Evolutionary conservation across 441 rosid genomes (phyloP).

Genomic region (Cnidoscolus chayamansa): DNA sequence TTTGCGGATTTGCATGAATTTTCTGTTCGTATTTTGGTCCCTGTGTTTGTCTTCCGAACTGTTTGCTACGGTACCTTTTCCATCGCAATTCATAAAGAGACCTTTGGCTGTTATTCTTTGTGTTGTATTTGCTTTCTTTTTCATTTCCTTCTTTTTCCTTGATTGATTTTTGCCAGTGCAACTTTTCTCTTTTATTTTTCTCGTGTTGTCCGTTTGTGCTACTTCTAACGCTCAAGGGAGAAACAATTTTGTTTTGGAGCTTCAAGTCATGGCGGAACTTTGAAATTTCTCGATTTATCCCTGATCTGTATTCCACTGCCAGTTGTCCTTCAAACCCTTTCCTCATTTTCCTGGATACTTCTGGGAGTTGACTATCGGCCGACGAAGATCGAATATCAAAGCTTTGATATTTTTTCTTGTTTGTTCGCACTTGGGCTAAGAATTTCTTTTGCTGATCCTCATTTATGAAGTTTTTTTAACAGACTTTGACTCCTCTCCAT

Average conservation of each 20-base stretch:
- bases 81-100: background rate
- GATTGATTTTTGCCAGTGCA: background rate
- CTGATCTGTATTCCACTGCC: background rate
- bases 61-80: background rate
- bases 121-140: too few species aligned
- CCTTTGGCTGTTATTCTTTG: background rate
- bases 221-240: too few species aligned
- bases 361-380: slow-evolving; percentile 22
- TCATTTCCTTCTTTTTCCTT: background rate
- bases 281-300: background rate
- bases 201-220: background rate
- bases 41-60: background rate
- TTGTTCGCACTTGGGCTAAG: background rate
- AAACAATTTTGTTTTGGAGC: background rate
- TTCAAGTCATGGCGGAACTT: too few species aligned
- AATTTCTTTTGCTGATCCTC: background rate
- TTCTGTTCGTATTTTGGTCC: background rate
- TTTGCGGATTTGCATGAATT: background rate
- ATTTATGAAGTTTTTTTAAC: background rate
- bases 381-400: slow-evolving; percentile 4
- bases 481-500: background rate
- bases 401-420: background rate
- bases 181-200: background rate
- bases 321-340: background rate
- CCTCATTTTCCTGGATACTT: slow-evolving; percentile 22